Evolutionary conservation across 441 rosid species (phyloP).

Genomic region (Eruca vesicaria): DNA sequence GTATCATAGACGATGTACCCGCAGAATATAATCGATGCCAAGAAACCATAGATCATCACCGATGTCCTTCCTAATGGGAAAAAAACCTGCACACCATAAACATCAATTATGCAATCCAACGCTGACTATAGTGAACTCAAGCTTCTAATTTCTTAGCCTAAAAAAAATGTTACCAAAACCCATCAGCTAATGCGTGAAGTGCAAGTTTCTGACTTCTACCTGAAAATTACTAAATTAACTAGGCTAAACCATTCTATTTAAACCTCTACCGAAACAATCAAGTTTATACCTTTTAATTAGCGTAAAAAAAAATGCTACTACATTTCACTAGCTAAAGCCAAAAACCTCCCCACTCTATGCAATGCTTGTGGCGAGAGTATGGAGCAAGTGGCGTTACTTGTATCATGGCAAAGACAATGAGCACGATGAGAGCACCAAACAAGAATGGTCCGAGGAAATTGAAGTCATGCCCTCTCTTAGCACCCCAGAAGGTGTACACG

Average conservation of each 20-base stretch:
- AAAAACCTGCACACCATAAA: slow-evolving; percentile 22
- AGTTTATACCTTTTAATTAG: neutral
- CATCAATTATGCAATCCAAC: slow-evolving; percentile 1
- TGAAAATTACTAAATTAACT: neutral
- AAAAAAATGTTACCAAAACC: neutral
- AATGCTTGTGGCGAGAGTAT: neutral
- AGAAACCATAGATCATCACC: slow-evolving; percentile 31
- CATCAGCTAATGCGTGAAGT: neutral
- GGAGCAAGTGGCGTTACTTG: slow-evolving; percentile 47
- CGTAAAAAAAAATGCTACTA: neutral
- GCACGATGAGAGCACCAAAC: slow-evolving; percentile 65
- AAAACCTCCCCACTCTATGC: neutral
- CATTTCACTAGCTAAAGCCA: neutral
- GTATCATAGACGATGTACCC: slow-evolving; percentile 67
- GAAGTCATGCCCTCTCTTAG: slow-evolving; percentile 75
- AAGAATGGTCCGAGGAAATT: slow-evolving; percentile 83
- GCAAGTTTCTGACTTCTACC: neutral
- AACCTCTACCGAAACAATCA: neutral
- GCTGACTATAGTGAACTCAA: neutral
- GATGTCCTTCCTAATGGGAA: slow-evolving; percentile 40
- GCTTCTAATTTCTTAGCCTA: neutral
- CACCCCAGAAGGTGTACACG: slow-evolving; percentile 87
- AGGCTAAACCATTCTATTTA: neutral
- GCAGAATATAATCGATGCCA: slow-evolving; percentile 50
- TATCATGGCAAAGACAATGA: slow-evolving; percentile 59